Evolutionary conservation across 495 filamentous ascomycete species (phyloP), one percentile per base, ranked within the genome.

Genomic region (Tuber brumale): DNA sequence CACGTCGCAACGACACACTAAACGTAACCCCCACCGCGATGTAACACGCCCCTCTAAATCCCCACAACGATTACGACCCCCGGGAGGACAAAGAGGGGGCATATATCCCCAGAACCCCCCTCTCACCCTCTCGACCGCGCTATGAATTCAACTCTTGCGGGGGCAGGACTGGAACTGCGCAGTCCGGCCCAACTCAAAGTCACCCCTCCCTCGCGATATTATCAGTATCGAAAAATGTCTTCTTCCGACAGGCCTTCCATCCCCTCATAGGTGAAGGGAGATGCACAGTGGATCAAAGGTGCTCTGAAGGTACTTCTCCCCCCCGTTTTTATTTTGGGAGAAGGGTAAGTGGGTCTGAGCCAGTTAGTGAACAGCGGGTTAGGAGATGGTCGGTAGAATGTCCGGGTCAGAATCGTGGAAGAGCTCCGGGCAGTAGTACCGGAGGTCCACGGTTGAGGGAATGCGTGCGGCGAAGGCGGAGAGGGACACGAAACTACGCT

Each of bases 401-500:
- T 76, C 78, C 8, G 74, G 76, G 4, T 75, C 70, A 1, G 70
- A 75, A 5, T 74, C 74, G 39, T 73, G 80, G 73, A 75, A 44
- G 69, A 66, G 51, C 8, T 61, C 79, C n/a, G 80, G 80, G 1
- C 72, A 21, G 43, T 57, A 41, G 1, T 75, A 74, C 37, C 73
- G 75, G 46, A 70, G 70, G 31, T 39, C 61, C 2, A 76, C 72
- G 23, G 73, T 82, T 14, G 72, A 43, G 2, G 76, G 75, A 70
- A 82, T 82, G 80, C 48, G 80, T 31, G 76, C 79, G 27, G 79
- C 80, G 9, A 81, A 82, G 76, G 74, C 71, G 66, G 76, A 81
- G 42, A 70, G 79, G 9, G 80, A 81, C 42, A 35, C 61, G 19
- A 81, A 79, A 39, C 37, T 81, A 57, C 70, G 69, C 23, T 21